Evolutionary conservation across 2,329 filamentous ascomycete genomes (phyloP).

Genomic region (Clonostachys sp.): DNA sequence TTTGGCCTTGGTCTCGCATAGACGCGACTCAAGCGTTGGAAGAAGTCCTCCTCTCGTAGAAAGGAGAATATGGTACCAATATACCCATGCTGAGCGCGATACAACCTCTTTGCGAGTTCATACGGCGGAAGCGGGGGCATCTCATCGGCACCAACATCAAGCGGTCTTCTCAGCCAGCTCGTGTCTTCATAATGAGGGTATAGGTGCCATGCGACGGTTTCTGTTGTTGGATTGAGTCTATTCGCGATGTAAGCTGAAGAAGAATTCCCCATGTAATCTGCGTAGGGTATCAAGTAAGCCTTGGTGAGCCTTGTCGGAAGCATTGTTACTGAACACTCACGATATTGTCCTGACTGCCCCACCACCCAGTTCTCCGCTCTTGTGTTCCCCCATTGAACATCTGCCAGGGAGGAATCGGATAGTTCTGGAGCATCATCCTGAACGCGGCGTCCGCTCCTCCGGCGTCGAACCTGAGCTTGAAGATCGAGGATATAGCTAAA

Average conservation of each 20-base stretch:
- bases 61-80: not conserved
- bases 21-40: constrained; percentile 11
- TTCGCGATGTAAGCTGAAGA: constrained; percentile 2
- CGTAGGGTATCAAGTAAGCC: not conserved
- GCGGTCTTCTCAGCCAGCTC: not conserved
- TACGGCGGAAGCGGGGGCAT: not conserved
- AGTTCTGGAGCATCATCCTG: too few relatives aligned
- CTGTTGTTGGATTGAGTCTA: constrained; percentile 2
- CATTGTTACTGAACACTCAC: not conserved
- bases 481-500: not conserved
- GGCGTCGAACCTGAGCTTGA: not conserved
- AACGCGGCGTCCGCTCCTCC: too few relatives aligned
- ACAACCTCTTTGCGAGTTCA: not conserved
- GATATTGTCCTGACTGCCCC: not conserved
- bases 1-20: constrained; percentile 33
- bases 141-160: not conserved
- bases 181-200: constrained; percentile 2
- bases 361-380: not conserved
- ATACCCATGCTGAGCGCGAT: not conserved
- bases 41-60: not conserved
- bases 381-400: not conserved
- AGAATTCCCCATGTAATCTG: constrained; percentile 3
- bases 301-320: not conserved
- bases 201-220: constrained; percentile 1
- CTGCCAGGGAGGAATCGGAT: not conserved